phyloP scores from a whole-genome alignment of 805 yeast genomes.

The Groenewaldozyma tartarivorans region DNA sequence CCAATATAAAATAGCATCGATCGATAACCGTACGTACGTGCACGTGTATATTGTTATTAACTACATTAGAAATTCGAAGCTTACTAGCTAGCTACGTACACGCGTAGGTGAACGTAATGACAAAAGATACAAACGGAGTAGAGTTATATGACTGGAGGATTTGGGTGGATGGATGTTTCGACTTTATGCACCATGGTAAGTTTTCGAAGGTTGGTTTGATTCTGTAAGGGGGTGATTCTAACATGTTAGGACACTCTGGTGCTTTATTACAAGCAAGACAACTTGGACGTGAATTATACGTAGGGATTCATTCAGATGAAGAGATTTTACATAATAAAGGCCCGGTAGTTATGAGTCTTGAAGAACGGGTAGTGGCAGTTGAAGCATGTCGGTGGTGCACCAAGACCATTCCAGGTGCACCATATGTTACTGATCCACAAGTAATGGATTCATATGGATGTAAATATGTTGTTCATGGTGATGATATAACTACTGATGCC shows the following conservation, averaged over 20 bases:
- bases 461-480: conserved; percentile 94
- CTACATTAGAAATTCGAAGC: no score
- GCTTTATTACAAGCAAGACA: conserved; percentile 91
- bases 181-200: conserved; percentile 90
- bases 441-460: conserved; percentile 71
- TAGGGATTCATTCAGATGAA: conserved; percentile 89
- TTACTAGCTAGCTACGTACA: no score
- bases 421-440: conserved; percentile 83
- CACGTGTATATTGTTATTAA: no score
- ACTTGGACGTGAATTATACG: conserved; percentile 63
- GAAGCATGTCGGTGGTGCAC: conserved; percentile 88
- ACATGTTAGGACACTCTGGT: conserved; percentile 65
- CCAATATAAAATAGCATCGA: no score
- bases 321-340: conserved; percentile 81
- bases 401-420: conserved; percentile 62
- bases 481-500: conserved; percentile 94
- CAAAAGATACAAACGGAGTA: no score
- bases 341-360: conserved; percentile 81
- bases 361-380: conserved; percentile 77
- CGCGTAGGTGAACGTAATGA: no score
- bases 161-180: conserved; percentile 98
- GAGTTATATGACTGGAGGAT: conserved; percentile 34
- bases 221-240: not conserved
- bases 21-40: no score
- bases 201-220: not conserved